Evolutionary conservation across 768 basidiomycete genomes (phyloP), one percentile per base, ranked within the genome.

Genomic region (Pisolithus microcarpus): DNA sequence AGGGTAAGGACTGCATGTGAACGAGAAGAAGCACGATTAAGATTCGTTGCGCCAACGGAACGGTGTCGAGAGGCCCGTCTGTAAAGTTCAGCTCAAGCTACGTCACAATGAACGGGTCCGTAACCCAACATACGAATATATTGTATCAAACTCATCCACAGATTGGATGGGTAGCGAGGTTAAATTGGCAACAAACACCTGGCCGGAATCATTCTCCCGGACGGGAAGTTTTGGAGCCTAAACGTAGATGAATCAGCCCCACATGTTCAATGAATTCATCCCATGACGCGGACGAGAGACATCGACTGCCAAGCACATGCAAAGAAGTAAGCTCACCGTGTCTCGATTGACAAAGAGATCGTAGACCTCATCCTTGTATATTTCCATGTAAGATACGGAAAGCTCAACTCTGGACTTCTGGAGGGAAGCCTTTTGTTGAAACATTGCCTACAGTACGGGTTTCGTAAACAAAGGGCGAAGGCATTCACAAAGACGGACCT

Each of bases 281-380:
- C 36, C 43, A 37, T 19, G 13, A 8, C 7, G 15, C 47, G 31
- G 13, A 11, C 30, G 8, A 30, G 8, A 30, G 10, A 30, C 8
- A 10, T 30, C 30, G 30, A 7, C 30, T 10, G 7, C 30, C 6
- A 39, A 9, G n/a, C 19, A 11, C 36, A 19, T 23, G 40, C 38
- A 1, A 47, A 18, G 28, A 18, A 10, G 6, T 31, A 28, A 26
- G 72, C 80, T 19, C 59, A 85, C 85, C 49, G 75, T 80, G 51
- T 85, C 85, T 47, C 85, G 73, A 47, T 77, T 72, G 1, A 87
- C 87, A 3, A 94, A 75, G 23, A 95, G 76, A 62, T 93, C 91
- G 59, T 88, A 93, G 3, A 87, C 85, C 55, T 94, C 91, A 61
- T 94, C 91, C 61, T 88, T 89, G 69, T 92, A 90, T 48, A 94